Base-by-base conservation (phyloP, 2,329 filamentous ascomycete genomes). In the Pestalotiopsis sp. region DNA sequence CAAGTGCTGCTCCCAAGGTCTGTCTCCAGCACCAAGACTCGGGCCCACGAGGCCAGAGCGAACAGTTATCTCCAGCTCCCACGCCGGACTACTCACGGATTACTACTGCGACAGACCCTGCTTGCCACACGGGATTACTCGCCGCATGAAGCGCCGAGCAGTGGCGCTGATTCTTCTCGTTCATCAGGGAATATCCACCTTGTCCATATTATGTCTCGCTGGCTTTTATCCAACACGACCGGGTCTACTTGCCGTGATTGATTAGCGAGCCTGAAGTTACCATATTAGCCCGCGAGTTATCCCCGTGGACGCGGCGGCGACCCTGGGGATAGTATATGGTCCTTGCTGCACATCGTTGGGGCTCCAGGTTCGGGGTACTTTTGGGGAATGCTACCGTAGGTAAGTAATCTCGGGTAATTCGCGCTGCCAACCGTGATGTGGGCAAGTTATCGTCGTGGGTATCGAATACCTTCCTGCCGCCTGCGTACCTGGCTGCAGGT, bases 331-430 rank as follows among this genome's bases (percentile, higher is more conserved):
- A 25, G 25, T 27, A 49, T 59, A 31, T n/a, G 36, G 20, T 67
- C 66, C 57, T 17, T 67, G 59, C 66, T 39, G 27, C 49, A 20
- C 57, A 57, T 66, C 49, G 17, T 57, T 57, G 20, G 60, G 6
- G 27, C 45, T 38, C 63, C n/a, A 23, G 38, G 25, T 27, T 57
- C 45, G 17, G 36, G n/a, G 25, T 66, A 45, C 25, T 27, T 49
- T 56, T n/a, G 25, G 20, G 4, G 12, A 7, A 25, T 25, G 23
- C 27, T 39, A 27, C 31, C 31, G 31, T 36, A 36, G 13, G 49
- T 66, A 58, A 25, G 38, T 59, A 23, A n/a, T 23, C 23, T 27
- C 25, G 57, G 11, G 20, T 52, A 52, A 52, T 52, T 52, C 45
- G 45, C 45, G 45, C 45, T 52, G 20, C n/a, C 41, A n/a, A 49